Conservation (phyloP, 75 land plant species). For the Cunninghamia lanceolata region DNA sequence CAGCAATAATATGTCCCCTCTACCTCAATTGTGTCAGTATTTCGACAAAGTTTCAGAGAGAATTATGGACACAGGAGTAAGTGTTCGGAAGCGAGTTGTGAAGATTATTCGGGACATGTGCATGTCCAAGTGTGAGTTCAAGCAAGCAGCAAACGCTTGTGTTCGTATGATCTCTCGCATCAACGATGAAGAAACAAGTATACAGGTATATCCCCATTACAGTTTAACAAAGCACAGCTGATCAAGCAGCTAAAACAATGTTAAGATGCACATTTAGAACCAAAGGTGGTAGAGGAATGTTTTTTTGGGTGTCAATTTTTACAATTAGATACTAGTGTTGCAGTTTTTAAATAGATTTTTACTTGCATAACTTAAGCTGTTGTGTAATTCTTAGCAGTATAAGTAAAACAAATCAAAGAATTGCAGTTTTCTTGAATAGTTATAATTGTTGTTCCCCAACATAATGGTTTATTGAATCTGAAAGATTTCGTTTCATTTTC, state of each 20-base stretch:
- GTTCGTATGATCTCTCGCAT: conserved; percentile 93
- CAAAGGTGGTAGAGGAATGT: neutral
- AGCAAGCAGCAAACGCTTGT: conserved; percentile 78
- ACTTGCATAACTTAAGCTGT: neutral
- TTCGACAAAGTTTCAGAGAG: conserved; percentile 97
- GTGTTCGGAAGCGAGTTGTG: conserved; percentile 97
- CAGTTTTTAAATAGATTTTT: neutral
- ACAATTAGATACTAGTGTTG: neutral
- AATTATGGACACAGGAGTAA: conserved; percentile 98
- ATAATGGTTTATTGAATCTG: neutral
- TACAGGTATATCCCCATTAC: conserved; percentile 58
- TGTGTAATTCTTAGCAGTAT: neutral
- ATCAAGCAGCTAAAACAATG: neutral
- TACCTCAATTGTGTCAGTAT: conserved; percentile 54
- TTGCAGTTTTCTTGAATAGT: neutral
- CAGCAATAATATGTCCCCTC: neutral
- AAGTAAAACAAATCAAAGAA: neutral
- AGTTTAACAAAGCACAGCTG: neutral
- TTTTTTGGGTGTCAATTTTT: neutral
- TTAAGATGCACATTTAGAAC: neutral
- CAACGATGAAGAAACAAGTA: conserved; percentile 96
- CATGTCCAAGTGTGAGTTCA: conserved; percentile 70
- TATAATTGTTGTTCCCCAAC: neutral
- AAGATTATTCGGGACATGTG: conserved; percentile 95
- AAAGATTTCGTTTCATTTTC: neutral